Base-by-base conservation (phyloP, 1,284 basidiomycete genomes). In the Phlebopus sp. region DNA sequence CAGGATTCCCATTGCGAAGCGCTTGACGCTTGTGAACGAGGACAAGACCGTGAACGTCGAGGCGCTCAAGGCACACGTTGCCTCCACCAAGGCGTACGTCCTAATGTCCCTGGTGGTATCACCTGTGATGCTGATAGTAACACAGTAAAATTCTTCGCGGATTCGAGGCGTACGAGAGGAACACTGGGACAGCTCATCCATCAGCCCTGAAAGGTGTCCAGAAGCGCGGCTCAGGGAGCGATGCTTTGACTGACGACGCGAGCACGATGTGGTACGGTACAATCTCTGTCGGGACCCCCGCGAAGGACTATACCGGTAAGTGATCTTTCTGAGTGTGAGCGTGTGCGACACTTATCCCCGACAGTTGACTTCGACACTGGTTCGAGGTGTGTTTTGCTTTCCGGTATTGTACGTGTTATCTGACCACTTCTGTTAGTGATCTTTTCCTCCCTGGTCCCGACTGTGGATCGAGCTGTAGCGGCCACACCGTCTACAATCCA, bases 331-430 rank as follows among this genome's bases (percentile, higher is more conserved):
- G 5, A 4, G 14, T 9, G 15, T 21, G 13, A 17, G 25, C 6
- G 4, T 4, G 4, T 34, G 9, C 7, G 11, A 36, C 17, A 31
- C 42, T 25, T 4, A 25, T 3, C 1, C 14, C 25, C 10, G 10
- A 35, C 52, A 59, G 68, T 72, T 27, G 59, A 61, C 44, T 70
- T 72, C 46, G 69, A 73, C 49, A 73, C 67, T 6, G 65, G 65
- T 23, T 58, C 65, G 50, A 53, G 52, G 62, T 60, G 31, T 4
- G 17, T 18, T 18, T 43, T 14, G 13, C 15, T 11, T 34, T 15
- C 18, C 36, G 10, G 15, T n/a, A 5, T 13, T 18, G 27, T 30
- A 29, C 18, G 11, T 14, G 6, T n/a, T 3, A n/a, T 13, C 13
- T 23, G 31, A 19, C 17, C 3, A 17, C 13, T 25, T 11, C 62